Evolutionary conservation across 306 rosid genomes (phyloP), one percentile per base, ranked within the genome.

Genomic region (Medicago arabica): DNA sequence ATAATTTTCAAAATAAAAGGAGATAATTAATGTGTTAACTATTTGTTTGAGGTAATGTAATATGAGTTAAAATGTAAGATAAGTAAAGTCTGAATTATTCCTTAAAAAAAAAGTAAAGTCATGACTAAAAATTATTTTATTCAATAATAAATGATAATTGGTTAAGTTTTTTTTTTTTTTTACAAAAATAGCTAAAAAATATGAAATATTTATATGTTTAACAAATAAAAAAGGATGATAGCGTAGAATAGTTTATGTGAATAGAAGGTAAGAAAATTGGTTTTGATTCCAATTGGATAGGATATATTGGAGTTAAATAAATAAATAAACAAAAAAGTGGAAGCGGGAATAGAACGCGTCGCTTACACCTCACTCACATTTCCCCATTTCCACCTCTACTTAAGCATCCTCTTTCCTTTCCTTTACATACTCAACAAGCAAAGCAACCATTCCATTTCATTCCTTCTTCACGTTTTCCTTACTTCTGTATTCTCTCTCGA

Each of bases 351-450:
- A 58, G 64, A 12, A 58, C 64, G 64, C 91, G 91, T 74, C 39
- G 79, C 87, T 86, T 71, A 72, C 83, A 71, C 77, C 80, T 69
- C 57, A 74, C 79, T 69, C 55, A 73, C 57, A 9, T 43, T 31
- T 18, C 58, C 41, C 67, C 51, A 28, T 78, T 68, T 25, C 23
- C 15, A 8, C 74, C 83, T 81, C 87, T 80, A 74, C 87, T 70
- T 86, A 83, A 82, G 80, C 83, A 34, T 73, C 54, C 23, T 51
- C 47, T 40, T 34, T 41, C 40, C 76, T 49, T 77, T 80, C 40
- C 76, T 49, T 77, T 80, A 74, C 89, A 63, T n/a, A 25, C 66
- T 41, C 79, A 59, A 36, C 85, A 82, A 64, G 81, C 68, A 67
- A 73, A 28, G 31, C 31, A 28, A 13, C 43, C 78, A 5, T 44